Conservation (phyloP, 1,284 basidiomycete species). For the Papiliotrema flavescens region DNA sequence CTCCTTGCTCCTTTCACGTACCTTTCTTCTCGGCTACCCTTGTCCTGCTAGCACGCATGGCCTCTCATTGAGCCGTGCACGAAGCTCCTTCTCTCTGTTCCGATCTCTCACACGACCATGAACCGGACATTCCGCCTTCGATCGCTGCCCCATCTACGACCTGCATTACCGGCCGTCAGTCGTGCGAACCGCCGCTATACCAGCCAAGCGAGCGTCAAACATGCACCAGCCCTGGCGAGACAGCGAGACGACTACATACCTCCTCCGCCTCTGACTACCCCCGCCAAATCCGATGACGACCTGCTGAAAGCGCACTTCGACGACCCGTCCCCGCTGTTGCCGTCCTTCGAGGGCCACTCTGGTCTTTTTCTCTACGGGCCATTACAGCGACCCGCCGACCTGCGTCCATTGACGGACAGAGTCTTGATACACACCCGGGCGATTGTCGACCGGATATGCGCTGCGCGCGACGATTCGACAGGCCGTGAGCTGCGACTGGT, state of each 20-base stretch:
- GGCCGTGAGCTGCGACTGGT: constrained; percentile 68
- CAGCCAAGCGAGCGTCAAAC: not conserved
- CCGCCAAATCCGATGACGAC: constrained; percentile 9
- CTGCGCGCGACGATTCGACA: constrained; percentile 36
- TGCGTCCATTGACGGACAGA: constrained; percentile 40
- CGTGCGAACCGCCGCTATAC: not conserved
- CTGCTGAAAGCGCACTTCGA: constrained; percentile 23
- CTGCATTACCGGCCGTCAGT: not conserved
- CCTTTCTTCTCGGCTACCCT: too few species aligned
- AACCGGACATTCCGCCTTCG: not conserved
- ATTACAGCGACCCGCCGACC: constrained; percentile 29
- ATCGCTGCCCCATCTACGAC: not conserved
- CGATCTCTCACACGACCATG: too few species aligned
- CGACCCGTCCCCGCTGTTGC: not conserved
- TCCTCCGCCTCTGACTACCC: constrained; percentile 9
- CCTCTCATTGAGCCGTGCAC: too few species aligned
- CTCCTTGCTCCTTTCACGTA: too few species aligned
- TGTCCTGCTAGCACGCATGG: too few species aligned
- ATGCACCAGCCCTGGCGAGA: constrained; percentile 4
- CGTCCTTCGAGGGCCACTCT: constrained; percentile 1
- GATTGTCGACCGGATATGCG: constrained; percentile 50
- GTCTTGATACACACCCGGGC: constrained; percentile 39
- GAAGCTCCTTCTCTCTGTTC: too few species aligned
- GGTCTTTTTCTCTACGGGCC: constrained; percentile 44
- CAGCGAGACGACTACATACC: not conserved